A percentile compares a stretch with the other conserved stretches of the same genome.
Evolutionary conservation across 345 rosid genomes (phyloP).

Genomic region (Carallia brachiata): DNA sequence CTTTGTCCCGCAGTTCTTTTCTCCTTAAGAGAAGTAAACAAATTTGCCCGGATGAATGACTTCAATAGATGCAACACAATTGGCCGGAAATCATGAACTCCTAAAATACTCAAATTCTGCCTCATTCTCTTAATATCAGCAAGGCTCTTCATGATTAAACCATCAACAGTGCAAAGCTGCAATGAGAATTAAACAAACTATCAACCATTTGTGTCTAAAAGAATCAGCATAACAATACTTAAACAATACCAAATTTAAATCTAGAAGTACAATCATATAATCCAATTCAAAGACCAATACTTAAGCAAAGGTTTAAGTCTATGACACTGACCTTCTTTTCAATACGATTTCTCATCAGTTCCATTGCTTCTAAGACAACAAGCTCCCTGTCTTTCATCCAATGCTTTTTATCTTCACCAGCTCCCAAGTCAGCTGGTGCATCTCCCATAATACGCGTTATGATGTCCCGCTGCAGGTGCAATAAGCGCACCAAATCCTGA

Average conservation of each 20-base stretch:
- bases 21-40: no score
- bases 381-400: not conserved
- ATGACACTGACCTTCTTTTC: not conserved
- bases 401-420: not conserved
- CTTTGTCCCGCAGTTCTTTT: no score
- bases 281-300: not conserved
- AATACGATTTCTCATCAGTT: not conserved
- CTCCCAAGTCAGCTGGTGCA: not conserved
- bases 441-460: not conserved
- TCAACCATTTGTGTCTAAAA: not conserved
- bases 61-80: constrained; percentile 4
- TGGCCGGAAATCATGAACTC: not conserved
- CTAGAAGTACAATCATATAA: not conserved
- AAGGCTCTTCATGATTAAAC: not conserved
- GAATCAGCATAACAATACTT: not conserved
- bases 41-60: constrained; percentile 4
- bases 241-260: not conserved
- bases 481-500: not conserved
- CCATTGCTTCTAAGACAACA: not conserved
- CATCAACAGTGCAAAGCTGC: not conserved
- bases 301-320: not conserved
- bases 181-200: not conserved
- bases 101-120: not conserved
- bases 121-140: not conserved
- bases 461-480: not conserved